Evolutionary conservation across 2,329 filamentous ascomycete species (phyloP).

Genomic region (Elsinoe perseae): DNA sequence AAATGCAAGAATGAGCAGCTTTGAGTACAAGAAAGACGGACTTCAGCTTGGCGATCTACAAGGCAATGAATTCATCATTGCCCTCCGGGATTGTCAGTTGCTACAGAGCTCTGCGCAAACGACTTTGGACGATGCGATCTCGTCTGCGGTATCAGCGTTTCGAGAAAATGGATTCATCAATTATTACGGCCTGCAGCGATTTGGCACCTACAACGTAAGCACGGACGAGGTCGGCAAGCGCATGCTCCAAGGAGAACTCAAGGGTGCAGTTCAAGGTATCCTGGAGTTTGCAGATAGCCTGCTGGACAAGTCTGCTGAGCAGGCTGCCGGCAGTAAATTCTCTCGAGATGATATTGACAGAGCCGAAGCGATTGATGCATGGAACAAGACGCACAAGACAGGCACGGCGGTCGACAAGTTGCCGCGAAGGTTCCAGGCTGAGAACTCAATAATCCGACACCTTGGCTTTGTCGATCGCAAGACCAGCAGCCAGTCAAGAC

Average conservation of each 20-base stretch:
- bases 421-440: conserved; percentile 74
- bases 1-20: conserved; percentile 59
- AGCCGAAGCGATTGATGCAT: conserved; percentile 69
- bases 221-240: conserved; percentile 79
- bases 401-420: conserved; percentile 58
- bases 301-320: conserved; percentile 46
- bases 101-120: conserved; percentile 30
- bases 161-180: conserved; percentile 80
- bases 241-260: conserved; percentile 73
- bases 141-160: conserved; percentile 57
- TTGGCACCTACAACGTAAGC: conserved; percentile 77
- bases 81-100: conserved; percentile 75
- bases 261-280: conserved; percentile 70
- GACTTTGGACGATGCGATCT: conserved; percentile 43
- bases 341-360: conserved; percentile 71
- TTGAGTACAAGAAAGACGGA: conserved; percentile 62
- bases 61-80: conserved; percentile 91
- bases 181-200: conserved; percentile 96
- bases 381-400: conserved; percentile 47
- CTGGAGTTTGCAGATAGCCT: conserved; percentile 61
- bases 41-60: conserved; percentile 75
- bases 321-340: conserved; percentile 41
- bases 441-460: conserved; percentile 70
- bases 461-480: conserved; percentile 45
- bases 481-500: conserved; percentile 40